Evolutionary conservation across 2,329 filamentous ascomycete genomes (phyloP), one percentile per base, ranked within the genome.

Genomic region (Chaetomiaceae sp.): DNA sequence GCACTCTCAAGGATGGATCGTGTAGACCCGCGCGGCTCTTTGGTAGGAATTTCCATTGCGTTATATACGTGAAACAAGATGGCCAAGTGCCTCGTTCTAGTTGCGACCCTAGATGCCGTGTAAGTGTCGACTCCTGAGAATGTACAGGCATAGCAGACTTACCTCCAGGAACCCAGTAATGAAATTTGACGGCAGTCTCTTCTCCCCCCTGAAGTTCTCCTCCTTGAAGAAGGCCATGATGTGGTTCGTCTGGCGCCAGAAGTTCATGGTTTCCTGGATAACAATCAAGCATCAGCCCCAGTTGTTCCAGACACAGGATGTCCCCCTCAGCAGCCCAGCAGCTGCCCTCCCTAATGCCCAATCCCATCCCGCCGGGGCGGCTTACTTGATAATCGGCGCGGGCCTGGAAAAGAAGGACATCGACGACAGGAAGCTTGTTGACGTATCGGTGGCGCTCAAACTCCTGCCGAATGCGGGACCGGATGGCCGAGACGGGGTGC

Each of bases 171-270:
- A 99, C 46, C 90, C 90, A 64, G 85, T 81, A 76, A 99, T 95
- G 76, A 99, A 99, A 77, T 83, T 94, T 65, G 83, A 83, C 36
- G 92, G 92, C 73, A 96, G 75, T 69, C 83, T 84, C 64, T 89
- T 71, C 78, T 87, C 71, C 83, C 89, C 78, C 84, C 89, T 75
- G 69, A 82, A 82, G 72, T 80, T 82, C 72, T 97, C 91, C 65
- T 85, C 81, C 69, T 91, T 85, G 81, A 97, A 99, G 75, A 96
- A 99, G 66, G 94, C 91, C 82, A 99, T 90, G 64, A 99, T 82
- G 71, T 99, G 94, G 60, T 88, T 88, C 58, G 91, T 80, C 75
- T 99, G 94, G 75, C 96, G 96, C 94, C 94, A 99, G 80, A 88
- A 99, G 77, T 99, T 99, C 79, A 99, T 84, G 50, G 89, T 99